Evolutionary conservation across 2,329 filamentous ascomycete species (phyloP).

Genomic region (Clarireedia hainanense): DNA sequence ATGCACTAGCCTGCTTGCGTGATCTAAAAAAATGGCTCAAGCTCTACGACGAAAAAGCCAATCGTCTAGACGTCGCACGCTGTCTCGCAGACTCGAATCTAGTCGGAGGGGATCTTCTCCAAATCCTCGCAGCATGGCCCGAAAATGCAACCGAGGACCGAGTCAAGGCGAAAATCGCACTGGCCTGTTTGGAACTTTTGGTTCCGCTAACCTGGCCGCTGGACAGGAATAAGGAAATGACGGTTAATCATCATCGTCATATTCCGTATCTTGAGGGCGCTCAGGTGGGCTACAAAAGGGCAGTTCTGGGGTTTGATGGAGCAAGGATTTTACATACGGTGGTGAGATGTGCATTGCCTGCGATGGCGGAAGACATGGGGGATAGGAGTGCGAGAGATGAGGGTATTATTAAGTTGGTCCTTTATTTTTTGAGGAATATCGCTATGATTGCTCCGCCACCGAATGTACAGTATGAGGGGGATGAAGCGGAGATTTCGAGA

Average conservation of each 20-base stretch:
- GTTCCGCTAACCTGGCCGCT: conserved; percentile 93
- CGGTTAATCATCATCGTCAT: conserved; percentile 86
- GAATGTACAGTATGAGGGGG: conserved; percentile 69
- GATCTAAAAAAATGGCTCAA: conserved; percentile 95
- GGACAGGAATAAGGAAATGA: conserved; percentile 76
- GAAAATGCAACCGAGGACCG: conserved; percentile 65
- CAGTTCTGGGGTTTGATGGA: conserved; percentile 75
- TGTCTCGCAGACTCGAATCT: conserved; percentile 88
- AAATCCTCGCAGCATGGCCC: conserved; percentile 78
- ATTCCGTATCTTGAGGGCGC: conserved; percentile 81
- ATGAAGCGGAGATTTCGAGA: conserved; percentile 81
- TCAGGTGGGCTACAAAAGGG: conserved; percentile 83
- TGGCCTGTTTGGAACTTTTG: conserved; percentile 84
- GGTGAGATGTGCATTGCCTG: conserved; percentile 73
- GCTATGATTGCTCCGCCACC: conserved; percentile 72
- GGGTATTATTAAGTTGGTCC: conserved; percentile 81
- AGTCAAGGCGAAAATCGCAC: conserved; percentile 68
- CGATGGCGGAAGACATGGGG: conserved; percentile 70
- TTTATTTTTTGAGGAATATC: conserved; percentile 86
- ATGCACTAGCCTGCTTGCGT: conserved; percentile 82
- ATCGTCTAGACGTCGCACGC: conserved; percentile 89
- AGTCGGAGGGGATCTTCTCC: conserved; percentile 81
- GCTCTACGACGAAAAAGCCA: conserved; percentile 86
- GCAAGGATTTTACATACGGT: conserved; percentile 71
- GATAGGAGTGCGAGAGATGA: conserved; percentile 77